These are phyloP conservation scores for Deinandra increscens DNA, from an alignment of 129 eudicot species.

Conservation along the genomic window DNA sequence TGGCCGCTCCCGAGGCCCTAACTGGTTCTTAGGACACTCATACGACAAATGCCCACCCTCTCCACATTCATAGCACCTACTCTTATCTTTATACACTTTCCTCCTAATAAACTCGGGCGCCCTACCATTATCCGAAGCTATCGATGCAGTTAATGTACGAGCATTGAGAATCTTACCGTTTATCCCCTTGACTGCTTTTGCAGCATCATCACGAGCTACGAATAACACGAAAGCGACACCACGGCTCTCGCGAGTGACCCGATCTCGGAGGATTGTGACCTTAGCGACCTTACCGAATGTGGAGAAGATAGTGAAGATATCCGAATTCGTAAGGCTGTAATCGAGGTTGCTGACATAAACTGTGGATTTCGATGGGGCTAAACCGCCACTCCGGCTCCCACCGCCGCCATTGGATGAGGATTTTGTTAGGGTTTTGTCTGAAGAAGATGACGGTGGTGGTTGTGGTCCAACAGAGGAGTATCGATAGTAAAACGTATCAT, in stretches of 20 bases:
- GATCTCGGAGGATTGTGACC: conserved; percentile 76
- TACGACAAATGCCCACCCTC: conserved; percentile 90
- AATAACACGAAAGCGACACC: conserved; percentile 92
- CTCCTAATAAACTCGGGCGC: conserved; percentile 75
- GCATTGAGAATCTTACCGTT: conserved; percentile 64
- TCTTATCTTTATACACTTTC: conserved; percentile 80
- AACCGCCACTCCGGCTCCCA: conserved; percentile 57
- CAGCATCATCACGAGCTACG: conserved; percentile 72
- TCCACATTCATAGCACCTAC: conserved; percentile 92
- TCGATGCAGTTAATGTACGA: conserved; percentile 62
- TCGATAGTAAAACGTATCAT: conserved; percentile 71
- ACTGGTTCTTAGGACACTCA: conserved; percentile 79
- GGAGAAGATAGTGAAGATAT: conserved; percentile 85
- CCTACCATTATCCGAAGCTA: conserved; percentile 85
- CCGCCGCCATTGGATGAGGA: conserved; percentile 30
- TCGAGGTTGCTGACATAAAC: conserved; percentile 83
- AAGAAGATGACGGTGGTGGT: conserved; percentile 34
- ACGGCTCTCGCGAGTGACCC: conserved; percentile 68
- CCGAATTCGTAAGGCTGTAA: conserved; percentile 74
- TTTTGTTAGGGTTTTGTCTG: conserved; percentile 32
- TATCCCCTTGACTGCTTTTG: conserved; percentile 51
- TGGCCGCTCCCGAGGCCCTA: conserved; percentile 78
- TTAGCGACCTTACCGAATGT: conserved; percentile 93
- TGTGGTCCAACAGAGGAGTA: conserved; percentile 52
- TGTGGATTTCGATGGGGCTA: conserved; percentile 95